Percentiles rank a stretch among this genome's conserved stretches.
Conservation (phyloP, 352 stramenopile genomes). For the Plasmopara viticola region DNA sequence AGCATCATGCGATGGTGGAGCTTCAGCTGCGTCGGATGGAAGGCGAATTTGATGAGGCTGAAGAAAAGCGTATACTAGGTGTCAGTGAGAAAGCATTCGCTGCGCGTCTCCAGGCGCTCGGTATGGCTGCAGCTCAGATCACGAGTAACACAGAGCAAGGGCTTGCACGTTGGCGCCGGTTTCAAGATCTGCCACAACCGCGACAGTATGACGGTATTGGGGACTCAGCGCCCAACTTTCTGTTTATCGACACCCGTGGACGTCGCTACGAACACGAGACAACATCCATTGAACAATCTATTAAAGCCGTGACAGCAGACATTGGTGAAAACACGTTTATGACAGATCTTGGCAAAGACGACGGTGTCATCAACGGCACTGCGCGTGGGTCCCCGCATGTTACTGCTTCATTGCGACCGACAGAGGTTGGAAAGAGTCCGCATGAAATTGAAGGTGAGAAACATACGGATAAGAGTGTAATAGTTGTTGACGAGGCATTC, state of each 20-base stretch:
- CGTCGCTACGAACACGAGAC: constrained; percentile 8
- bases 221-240: constrained; percentile 38
- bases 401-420: constrained; percentile 2
- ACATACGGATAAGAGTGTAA: constrained; percentile 16
- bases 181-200: constrained; percentile 14
- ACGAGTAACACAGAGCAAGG: constrained; percentile 20
- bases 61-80: constrained; percentile 16
- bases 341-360: constrained; percentile 19
- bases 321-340: constrained; percentile 30
- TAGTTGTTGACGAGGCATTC: constrained; percentile 4
- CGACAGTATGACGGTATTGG: constrained; percentile 23
- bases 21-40: constrained; percentile 31
- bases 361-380: constrained; percentile 1
- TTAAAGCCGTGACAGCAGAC: constrained; percentile 6
- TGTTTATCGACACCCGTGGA: constrained; percentile 50
- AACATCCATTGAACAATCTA: constrained; percentile 1
- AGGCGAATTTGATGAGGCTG: constrained; percentile 11
- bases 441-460: constrained; percentile 8
- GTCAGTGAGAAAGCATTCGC: constrained; percentile 22
- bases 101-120: constrained; percentile 23
- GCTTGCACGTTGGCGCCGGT: constrained; percentile 24
- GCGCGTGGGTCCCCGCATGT: constrained; percentile 3
- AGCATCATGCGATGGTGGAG: constrained; percentile 51
- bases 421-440: constrained; percentile 16
- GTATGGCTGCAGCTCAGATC: constrained; percentile 17